phyloP scores from a whole-genome alignment of 192 early-diverging fungal species.

The Entomortierella beljakovae region DNA sequence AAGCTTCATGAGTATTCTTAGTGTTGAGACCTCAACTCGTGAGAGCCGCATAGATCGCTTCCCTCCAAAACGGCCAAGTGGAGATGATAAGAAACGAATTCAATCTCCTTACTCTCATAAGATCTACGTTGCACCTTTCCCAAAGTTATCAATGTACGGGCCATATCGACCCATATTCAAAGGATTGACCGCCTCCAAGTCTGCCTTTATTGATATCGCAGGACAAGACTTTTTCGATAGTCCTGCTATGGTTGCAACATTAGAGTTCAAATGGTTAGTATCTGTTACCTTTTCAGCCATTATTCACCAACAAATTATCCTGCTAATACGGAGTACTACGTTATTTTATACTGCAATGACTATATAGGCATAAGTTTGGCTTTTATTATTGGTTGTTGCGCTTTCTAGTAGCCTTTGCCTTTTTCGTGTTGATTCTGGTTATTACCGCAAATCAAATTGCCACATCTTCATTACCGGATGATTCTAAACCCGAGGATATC shows the following conservation, averaged over 20 bases:
- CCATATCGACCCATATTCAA: slow-evolving; percentile 27
- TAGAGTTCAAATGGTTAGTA: slow-evolving; percentile 43
- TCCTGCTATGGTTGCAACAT: slow-evolving; percentile 48
- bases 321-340: too few species aligned
- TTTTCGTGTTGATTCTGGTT: slow-evolving; percentile 28
- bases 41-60: slow-evolving; percentile 17
- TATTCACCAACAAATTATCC: neutral
- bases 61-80: slow-evolving; percentile 5
- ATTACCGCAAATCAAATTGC: slow-evolving; percentile 30
- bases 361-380: slow-evolving; percentile 46
- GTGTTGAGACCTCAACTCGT: slow-evolving; percentile 24
- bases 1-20: slow-evolving; percentile 15
- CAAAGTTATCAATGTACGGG: slow-evolving; percentile 51
- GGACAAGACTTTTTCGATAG: slow-evolving; percentile 51
- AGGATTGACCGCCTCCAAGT: slow-evolving; percentile 4
- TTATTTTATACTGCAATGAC: neutral
- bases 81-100: slow-evolving; percentile 18
- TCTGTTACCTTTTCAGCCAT: too few species aligned
- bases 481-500: too few species aligned
- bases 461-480: neutral
- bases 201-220: slow-evolving; percentile 48
- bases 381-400: slow-evolving; percentile 27
- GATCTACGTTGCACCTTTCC: slow-evolving; percentile 51
- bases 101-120: slow-evolving; percentile 27
- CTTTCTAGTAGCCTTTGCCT: slow-evolving; percentile 18